Evolutionary conservation across 306 rosid genomes (phyloP).

Genomic region (Glycine tomentella): DNA sequence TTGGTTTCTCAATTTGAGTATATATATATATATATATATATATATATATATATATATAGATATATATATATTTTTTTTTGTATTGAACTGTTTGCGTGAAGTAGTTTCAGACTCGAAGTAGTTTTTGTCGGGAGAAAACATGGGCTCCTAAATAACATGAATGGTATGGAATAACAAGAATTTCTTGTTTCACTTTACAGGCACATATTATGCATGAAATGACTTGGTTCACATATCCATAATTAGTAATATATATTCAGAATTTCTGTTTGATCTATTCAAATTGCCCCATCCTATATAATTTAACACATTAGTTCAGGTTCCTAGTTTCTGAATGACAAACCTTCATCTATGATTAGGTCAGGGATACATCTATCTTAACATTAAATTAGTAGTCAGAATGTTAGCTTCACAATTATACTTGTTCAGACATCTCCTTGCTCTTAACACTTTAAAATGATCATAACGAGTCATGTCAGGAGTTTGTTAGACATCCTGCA

Average conservation of each 20-base stretch:
- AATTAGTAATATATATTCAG: too few relatives aligned
- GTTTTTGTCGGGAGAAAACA: too few relatives aligned
- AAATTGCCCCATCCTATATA: neutral
- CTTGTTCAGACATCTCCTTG: neutral
- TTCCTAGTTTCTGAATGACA: neutral
- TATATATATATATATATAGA: too few relatives aligned
- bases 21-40: too few relatives aligned
- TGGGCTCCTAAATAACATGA: conserved; percentile 25
- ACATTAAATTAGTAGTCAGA: neutral
- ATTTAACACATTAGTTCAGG: neutral
- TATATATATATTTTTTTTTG: too few relatives aligned
- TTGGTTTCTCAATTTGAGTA: too few relatives aligned
- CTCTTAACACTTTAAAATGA: neutral
- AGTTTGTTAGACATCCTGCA: neutral
- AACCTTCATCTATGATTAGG: neutral
- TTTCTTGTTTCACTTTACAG: conserved; percentile 28
- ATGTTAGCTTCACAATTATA: neutral
- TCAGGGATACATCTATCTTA: neutral
- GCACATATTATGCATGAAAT: neutral
- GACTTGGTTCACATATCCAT: neutral
- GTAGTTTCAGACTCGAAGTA: conserved; percentile 25
- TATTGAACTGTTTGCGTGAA: conserved; percentile 26
- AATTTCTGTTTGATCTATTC: too few relatives aligned
- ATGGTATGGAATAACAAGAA: conserved; percentile 36
- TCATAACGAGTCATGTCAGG: neutral